A percentile compares a stretch with the other conserved stretches of the same genome.
phyloP scores from a whole-genome alignment of 2,329 filamentous ascomycete genomes.

The Microcyclosporella mali region DNA sequence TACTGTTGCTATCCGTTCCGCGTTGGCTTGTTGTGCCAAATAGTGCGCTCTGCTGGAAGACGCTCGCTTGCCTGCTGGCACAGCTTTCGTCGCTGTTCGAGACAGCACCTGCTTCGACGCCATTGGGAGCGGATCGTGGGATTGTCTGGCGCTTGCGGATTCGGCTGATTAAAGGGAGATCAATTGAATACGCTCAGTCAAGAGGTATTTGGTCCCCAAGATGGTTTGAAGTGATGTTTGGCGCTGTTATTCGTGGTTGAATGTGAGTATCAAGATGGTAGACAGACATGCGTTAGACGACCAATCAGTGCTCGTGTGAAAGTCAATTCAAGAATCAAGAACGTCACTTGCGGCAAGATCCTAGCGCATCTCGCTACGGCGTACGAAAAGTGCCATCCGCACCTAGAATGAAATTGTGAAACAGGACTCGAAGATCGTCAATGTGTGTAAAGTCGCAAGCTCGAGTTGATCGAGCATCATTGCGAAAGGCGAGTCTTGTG shows the following conservation, averaged over 20 bases:
- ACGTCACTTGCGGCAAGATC: slow-evolving; percentile 3
- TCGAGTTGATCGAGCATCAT: too few relatives aligned
- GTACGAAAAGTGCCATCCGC: too few relatives aligned
- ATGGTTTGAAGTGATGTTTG: neutral
- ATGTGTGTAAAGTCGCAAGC: too few relatives aligned
- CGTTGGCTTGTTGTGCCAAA: slow-evolving; percentile 18
- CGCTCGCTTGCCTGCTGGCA: slow-evolving; percentile 13
- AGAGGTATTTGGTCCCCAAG: slow-evolving; percentile 4
- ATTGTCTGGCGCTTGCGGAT: neutral
- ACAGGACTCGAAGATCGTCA: too few relatives aligned
- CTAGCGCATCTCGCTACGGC: slow-evolving; percentile 1
- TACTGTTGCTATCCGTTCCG: slow-evolving; percentile 18
- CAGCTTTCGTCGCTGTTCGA: slow-evolving; percentile 16
- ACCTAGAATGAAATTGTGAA: too few relatives aligned
- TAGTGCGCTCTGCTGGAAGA: slow-evolving; percentile 21
- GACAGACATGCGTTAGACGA: neutral
- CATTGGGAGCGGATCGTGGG: slow-evolving; percentile 12
- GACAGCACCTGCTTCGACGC: slow-evolving; percentile 16
- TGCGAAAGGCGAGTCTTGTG: too few relatives aligned
- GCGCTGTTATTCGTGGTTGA: neutral
- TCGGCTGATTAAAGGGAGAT: neutral
- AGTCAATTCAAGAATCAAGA: slow-evolving; percentile 6
- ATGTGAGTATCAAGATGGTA: neutral
- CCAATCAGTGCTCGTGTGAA: slow-evolving; percentile 3
- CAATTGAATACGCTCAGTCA: slow-evolving; percentile 8